phyloP scores from a whole-genome alignment of 768 basidiomycete genomes.

The Russula compacta region DNA sequence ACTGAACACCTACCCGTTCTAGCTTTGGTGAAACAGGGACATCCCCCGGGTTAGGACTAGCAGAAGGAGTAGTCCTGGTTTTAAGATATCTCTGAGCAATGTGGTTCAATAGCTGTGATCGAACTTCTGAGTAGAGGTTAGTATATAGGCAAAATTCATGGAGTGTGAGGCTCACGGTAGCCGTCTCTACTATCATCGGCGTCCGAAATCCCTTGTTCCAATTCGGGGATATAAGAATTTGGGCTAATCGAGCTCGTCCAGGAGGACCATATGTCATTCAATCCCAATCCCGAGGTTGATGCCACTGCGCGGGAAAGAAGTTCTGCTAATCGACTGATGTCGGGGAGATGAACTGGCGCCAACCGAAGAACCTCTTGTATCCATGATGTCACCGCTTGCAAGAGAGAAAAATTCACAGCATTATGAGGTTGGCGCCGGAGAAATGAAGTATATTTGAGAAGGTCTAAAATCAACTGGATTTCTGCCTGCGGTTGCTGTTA shows the following conservation, averaged over 20 bases:
- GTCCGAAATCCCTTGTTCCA: background rate
- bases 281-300: constrained; percentile 60
- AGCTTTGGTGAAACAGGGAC: background rate
- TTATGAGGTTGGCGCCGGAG: background rate
- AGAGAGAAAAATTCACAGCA: constrained; percentile 40
- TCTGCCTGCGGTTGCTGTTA: constrained; percentile 9
- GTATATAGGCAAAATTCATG: background rate
- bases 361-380: constrained; percentile 31
- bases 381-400: constrained; percentile 50
- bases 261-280: constrained; percentile 62
- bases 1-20: background rate
- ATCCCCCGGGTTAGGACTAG: background rate
- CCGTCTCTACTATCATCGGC: background rate
- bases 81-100: background rate
- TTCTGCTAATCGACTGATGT: constrained; percentile 27
- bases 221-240: background rate
- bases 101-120: background rate
- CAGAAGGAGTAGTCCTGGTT: background rate
- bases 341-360: constrained; percentile 29
- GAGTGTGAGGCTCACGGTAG: background rate
- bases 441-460: constrained; percentile 11
- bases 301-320: constrained; percentile 42
- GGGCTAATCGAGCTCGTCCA: constrained; percentile 26
- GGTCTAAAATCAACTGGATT: constrained; percentile 7
- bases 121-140: background rate